These are phyloP conservation scores for Megacollybia platyphylla DNA, from an alignment of 1,284 basidiomycete genomes.

Conservation along the genomic window DNA sequence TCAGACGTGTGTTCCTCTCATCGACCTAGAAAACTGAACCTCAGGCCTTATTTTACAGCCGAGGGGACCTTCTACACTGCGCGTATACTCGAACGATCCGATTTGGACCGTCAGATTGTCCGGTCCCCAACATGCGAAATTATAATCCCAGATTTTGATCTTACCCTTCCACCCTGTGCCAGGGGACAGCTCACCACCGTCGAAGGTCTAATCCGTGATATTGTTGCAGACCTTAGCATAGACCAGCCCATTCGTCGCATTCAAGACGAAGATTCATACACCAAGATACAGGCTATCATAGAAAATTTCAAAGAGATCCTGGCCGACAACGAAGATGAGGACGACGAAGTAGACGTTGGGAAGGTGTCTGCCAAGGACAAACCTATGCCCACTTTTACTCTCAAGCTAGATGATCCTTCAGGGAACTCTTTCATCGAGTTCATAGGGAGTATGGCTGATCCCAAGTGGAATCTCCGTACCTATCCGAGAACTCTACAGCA, in stretches of 20 bases:
- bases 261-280: slow-evolving; percentile 67
- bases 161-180: slow-evolving; percentile 81
- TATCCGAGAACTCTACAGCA: slow-evolving; percentile 80
- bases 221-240: slow-evolving; percentile 70
- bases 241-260: slow-evolving; percentile 84
- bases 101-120: slow-evolving; percentile 90
- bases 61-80: slow-evolving; percentile 72
- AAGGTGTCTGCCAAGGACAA: slow-evolving; percentile 28
- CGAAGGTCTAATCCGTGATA: slow-evolving; percentile 85
- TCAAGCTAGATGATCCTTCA: slow-evolving; percentile 86
- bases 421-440: slow-evolving; percentile 96
- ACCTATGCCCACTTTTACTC: slow-evolving; percentile 67
- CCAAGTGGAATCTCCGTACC: slow-evolving; percentile 87
- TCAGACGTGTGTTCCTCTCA: slow-evolving; percentile 53
- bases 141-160: slow-evolving; percentile 76
- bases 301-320: slow-evolving; percentile 59
- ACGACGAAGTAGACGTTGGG: slow-evolving; percentile 11
- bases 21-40: background rate
- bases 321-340: slow-evolving; percentile 44
- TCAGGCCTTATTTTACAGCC: slow-evolving; percentile 22
- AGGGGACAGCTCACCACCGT: slow-evolving; percentile 93
- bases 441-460: slow-evolving; percentile 66
- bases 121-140: slow-evolving; percentile 82
- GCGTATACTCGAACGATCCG: slow-evolving; percentile 61
- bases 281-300: slow-evolving; percentile 72